These are phyloP conservation scores for Aspergillus affinis DNA, from an alignment of 495 filamentous ascomycete species.

Conservation along the genomic window DNA sequence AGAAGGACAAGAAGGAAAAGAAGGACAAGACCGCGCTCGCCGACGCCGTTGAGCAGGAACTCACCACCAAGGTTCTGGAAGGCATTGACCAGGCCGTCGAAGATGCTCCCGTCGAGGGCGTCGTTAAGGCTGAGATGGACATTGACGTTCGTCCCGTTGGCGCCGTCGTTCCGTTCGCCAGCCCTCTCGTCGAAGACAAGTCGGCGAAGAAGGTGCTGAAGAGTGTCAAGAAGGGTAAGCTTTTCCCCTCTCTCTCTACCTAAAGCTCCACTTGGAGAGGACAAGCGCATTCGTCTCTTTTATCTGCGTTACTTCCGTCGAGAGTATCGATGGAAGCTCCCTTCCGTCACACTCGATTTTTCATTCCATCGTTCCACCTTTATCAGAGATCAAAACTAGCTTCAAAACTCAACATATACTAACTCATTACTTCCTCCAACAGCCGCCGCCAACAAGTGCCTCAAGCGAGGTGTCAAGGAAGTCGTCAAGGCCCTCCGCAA, in stretches of 20 bases:
- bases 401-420: conserved; percentile 16
- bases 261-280: conserved; percentile 2
- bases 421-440: conserved; percentile 14
- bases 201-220: conserved; percentile 88
- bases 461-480: conserved; percentile 98
- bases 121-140: conserved; percentile 49
- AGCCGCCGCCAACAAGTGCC: conserved; percentile 90
- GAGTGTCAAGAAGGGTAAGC: conserved; percentile 86
- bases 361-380: not conserved
- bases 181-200: conserved; percentile 89
- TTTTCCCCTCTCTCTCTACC: conserved; percentile 2
- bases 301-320: not conserved
- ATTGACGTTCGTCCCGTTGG: conserved; percentile 56
- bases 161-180: conserved; percentile 88
- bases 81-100: conserved; percentile 51
- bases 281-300: not conserved
- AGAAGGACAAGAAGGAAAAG: conserved; percentile 68
- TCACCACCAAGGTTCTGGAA: conserved; percentile 52
- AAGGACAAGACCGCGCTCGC: conserved; percentile 62
- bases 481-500: conserved; percentile 96
- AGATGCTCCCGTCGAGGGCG: conserved; percentile 30
- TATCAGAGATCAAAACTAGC: not conserved
- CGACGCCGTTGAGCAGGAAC: conserved; percentile 63
- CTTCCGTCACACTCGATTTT: not conserved
- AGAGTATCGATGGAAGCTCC: not conserved